Base-by-base conservation (phyloP, 129 eudicot species). In the Tanacetum coccineum region DNA sequence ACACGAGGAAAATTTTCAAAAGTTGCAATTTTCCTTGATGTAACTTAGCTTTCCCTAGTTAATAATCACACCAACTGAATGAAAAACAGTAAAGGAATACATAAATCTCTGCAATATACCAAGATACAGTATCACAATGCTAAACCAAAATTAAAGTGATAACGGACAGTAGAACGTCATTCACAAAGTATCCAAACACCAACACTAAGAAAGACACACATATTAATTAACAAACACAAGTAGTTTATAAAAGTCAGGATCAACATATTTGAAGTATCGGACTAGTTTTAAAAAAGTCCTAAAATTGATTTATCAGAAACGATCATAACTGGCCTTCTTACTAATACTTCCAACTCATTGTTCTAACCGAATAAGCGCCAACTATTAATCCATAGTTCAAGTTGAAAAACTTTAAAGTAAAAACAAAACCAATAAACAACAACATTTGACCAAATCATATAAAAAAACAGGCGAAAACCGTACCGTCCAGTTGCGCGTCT, bases 401-500 rank as follows among this genome's bases (percentile, higher is more conserved):
- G 0, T 57, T 57, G 8, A 22, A 19, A 10, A 9, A 57, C 15
- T 36, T n/a, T 6, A 26, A 59, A 1, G 1, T 14, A 59, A 28
- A 13, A 25, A 9, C 3, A 59, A 13, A 13, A 12, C 10, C 4
- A 0, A 9, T 9, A 39, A 61, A 36, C 25, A 61, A 9, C 6
- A 3, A 15, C 54, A 15, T 13, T 13, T 49, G 17, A 49, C 2
- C 17, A 48, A 48, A 48, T 48, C 53, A 14, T 2, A 22, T 22
- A 22, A 22, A 22, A 22, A 22, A 22, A 22, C 25, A 22, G 1
- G 1, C 25, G 12, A 59, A 59, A 59, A 26, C 20, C 0, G 20
- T 61, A 61, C 66, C 66, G 66, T 61, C 66, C 66, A 61, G 13
- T 61, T 61, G 32, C 66, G 66, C 9, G 66, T 61, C 66, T 61